Evolutionary conservation across 1,139 yeast species (phyloP), one percentile per base, ranked within the genome.

Genomic region (Magnusiomyces ingens): DNA sequence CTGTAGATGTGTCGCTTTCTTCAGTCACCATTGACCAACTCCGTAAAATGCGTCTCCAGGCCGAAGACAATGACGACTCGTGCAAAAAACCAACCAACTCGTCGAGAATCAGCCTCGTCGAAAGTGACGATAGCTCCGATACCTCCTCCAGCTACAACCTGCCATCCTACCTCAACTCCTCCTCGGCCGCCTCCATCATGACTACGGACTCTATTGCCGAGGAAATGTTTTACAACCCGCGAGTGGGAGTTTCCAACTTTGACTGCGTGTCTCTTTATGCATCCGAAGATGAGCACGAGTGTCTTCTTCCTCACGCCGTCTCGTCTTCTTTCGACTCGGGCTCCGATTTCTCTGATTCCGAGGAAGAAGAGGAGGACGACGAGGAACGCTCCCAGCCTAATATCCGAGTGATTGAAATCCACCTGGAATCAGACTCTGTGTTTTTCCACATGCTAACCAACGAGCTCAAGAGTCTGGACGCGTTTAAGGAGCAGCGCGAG

Each of bases 401-500:
- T 21, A 51, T 41, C 35, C 59, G 51, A 36, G 55, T 57, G n/a
- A 57, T 73, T 12, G 71, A 65, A 37, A 65, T 74, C 40, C 62
- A 64, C 19, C 56, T 74, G 29, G 65, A 70, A 40, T 69, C 72
- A 42, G 78, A 77, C 55, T 62, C 72, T 2, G 76, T 76, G 57
- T 84, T 85, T 64, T 82, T 84, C 64, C 73, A 72, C 51, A 77
- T 81, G 74, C 71, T 82, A 51, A 78, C 82, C 49, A 73, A 74
- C 44, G 88, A 82, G 64, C 69, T 85, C 49, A 75, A 75, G 44
- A 75, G 65, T 42, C 71, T 83, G 47, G 81, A 80, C 58, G 60
- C 65, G 8, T 71, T 83, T 52, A 74, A 78, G 56, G 54, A 63
- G 8, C 64, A 64, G 11, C 82, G 79, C 59, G 83, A 81, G 59